phyloP scores from a whole-genome alignment of 495 filamentous ascomycete species.

The Cryomyces antarcticus region DNA sequence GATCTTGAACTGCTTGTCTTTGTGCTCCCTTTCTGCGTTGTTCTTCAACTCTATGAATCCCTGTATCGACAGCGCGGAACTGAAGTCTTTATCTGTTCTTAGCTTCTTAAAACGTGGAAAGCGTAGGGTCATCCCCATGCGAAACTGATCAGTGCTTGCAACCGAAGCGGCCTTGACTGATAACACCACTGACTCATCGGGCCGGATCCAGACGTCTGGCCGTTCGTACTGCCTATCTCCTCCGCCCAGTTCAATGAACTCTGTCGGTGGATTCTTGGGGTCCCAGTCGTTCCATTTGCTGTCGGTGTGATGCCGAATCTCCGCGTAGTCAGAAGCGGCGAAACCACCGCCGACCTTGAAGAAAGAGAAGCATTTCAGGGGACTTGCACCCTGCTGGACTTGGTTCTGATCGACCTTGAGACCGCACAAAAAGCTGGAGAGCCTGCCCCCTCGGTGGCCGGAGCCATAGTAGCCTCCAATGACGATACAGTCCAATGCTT shows the following conservation, averaged over 20 bases:
- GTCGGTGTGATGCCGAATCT: conserved; percentile 64
- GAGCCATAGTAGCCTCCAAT: conserved; percentile 88
- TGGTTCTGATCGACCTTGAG: conserved; percentile 54
- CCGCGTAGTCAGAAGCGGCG: conserved; percentile 62
- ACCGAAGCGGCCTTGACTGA: conserved; percentile 82
- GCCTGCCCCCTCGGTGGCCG: conserved; percentile 58
- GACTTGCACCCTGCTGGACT: conserved; percentile 30
- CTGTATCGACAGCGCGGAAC: conserved; percentile 49
- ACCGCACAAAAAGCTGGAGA: conserved; percentile 78
- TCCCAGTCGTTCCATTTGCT: conserved; percentile 87
- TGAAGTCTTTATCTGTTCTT: conserved; percentile 68
- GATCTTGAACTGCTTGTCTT: conserved; percentile 61
- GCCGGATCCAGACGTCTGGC: conserved; percentile 88
- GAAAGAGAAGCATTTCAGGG: conserved; percentile 72
- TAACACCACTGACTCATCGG: conserved; percentile 68
- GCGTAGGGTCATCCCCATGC: conserved; percentile 56
- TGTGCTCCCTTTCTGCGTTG: conserved; percentile 50
- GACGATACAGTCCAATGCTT: conserved; percentile 73
- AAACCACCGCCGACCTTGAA: conserved; percentile 94
- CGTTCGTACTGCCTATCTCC: conserved; percentile 53
- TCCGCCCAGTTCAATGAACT: conserved; percentile 66
- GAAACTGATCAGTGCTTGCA: conserved; percentile 52
- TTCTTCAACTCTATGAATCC: conserved; percentile 57
- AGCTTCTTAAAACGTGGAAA: conserved; percentile 83
- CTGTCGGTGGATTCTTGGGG: conserved; percentile 50